phyloP scores from a whole-genome alignment of 306 rosid genomes.

The Acacia acuminata region DNA sequence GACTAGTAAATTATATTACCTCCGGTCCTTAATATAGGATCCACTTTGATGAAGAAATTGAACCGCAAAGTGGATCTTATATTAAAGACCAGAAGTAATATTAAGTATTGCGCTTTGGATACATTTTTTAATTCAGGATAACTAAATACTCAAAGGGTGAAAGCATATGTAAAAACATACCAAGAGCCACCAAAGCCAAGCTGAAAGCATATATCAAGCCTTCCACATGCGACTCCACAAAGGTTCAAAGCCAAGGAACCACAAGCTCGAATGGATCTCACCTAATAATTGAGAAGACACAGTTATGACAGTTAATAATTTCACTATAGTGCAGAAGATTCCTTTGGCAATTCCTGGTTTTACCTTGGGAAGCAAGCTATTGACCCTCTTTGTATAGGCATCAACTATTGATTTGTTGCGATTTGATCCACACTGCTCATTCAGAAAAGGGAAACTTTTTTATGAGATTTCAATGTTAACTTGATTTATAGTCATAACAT shows the following conservation, averaged over 20 bases:
- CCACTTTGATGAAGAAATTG: no score
- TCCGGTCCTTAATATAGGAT: no score
- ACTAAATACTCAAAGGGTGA: not conserved
- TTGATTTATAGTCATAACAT: conserved; percentile 20
- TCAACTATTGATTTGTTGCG: conserved; percentile 77
- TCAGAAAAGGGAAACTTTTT: conserved; percentile 30
- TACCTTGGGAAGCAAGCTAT: conserved; percentile 89
- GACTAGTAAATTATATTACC: not conserved
- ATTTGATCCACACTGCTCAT: conserved; percentile 78
- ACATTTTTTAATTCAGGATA: not conserved
- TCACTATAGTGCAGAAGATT: conserved; percentile 21
- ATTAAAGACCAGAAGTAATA: no score
- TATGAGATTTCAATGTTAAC: conserved; percentile 25
- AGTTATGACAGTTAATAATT: conserved; percentile 28
- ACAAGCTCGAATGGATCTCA: conserved; percentile 87
- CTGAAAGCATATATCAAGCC: conserved; percentile 79
- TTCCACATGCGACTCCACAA: conserved; percentile 96
- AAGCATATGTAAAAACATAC: conserved; percentile 43
- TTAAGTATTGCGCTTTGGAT: not conserved
- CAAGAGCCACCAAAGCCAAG: conserved; percentile 90
- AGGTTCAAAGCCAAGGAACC: conserved; percentile 97
- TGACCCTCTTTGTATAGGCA: conserved; percentile 63
- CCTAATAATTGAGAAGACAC: conserved; percentile 51
- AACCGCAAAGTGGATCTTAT: no score
- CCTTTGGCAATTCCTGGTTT: conserved; percentile 22